Evolutionary conservation across 345 rosid genomes (phyloP).

Genomic region (Eucalyptus dawsonii): DNA sequence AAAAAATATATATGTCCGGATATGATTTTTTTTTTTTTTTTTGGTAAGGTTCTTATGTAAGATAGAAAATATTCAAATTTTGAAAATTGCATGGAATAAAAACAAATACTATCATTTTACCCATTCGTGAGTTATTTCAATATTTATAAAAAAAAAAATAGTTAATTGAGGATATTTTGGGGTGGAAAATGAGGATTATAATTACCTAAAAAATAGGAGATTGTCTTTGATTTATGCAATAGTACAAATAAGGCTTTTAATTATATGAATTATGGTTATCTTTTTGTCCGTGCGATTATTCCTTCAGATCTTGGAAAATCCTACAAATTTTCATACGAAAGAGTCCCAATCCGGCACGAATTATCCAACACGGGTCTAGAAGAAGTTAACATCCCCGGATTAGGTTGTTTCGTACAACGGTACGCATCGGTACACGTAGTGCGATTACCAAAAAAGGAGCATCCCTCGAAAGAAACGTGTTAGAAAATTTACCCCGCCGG

Average conservation of each 20-base stretch:
- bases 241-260: not conserved
- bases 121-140: rapidly evolving
- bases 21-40: not conserved
- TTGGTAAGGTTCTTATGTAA: not conserved
- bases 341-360: not conserved
- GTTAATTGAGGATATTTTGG: not conserved
- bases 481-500: not conserved
- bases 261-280: not conserved
- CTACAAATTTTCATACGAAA: not conserved
- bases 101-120: not conserved
- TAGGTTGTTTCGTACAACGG: not conserved
- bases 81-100: not conserved
- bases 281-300: not conserved
- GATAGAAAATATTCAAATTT: not conserved
- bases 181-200: not conserved
- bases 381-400: not conserved
- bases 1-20: not conserved
- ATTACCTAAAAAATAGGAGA: too few relatives aligned
- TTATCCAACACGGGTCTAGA: not conserved
- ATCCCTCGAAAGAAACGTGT: not conserved
- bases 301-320: not conserved
- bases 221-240: too few relatives aligned
- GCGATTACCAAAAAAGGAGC: not conserved
- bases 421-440: not conserved
- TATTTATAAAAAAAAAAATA: not conserved